Evolutionary conservation across 306 rosid genomes (phyloP).

Genomic region (Adenanthera pavonina): DNA sequence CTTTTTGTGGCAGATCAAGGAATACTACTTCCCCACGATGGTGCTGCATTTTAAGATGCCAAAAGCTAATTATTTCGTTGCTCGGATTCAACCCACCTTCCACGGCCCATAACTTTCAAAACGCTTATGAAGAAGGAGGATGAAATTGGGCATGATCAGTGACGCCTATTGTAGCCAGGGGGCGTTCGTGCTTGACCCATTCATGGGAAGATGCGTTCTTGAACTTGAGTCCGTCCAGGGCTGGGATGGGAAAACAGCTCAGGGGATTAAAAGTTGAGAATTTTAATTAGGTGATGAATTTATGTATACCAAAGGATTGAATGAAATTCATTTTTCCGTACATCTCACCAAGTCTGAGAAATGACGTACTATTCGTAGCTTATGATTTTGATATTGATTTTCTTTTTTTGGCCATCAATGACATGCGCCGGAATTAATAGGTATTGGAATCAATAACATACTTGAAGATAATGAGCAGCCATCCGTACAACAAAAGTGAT

Average conservation of each 20-base stretch:
- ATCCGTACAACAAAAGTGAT: too few species aligned
- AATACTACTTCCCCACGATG: conserved; percentile 96
- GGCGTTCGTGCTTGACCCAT: conserved; percentile 96
- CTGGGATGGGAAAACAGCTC: conserved; percentile 42
- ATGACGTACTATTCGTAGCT: too few species aligned
- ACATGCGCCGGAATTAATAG: too few species aligned
- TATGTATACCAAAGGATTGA: too few species aligned
- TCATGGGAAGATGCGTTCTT: conserved; percentile 78
- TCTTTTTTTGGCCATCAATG: too few species aligned
- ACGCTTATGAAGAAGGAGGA: not conserved
- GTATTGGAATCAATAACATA: too few species aligned
- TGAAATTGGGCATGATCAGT: conserved; percentile 91
- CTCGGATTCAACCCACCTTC: not conserved
- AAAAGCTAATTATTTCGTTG: not conserved
- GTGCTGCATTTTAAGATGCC: conserved; percentile 45
- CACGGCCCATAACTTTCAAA: too few species aligned
- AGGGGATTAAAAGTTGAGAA: not conserved
- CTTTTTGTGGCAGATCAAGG: conserved; percentile 83
- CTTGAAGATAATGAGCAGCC: too few species aligned
- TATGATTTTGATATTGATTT: too few species aligned
- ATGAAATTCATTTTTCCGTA: too few species aligned
- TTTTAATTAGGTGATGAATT: too few species aligned
- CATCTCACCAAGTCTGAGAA: too few species aligned
- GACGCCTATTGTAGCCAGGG: conserved; percentile 84
- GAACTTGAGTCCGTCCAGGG: conserved; percentile 86